Base-by-base conservation (phyloP, 495 filamentous ascomycete species). In the Neurospora hispaniola region DNA sequence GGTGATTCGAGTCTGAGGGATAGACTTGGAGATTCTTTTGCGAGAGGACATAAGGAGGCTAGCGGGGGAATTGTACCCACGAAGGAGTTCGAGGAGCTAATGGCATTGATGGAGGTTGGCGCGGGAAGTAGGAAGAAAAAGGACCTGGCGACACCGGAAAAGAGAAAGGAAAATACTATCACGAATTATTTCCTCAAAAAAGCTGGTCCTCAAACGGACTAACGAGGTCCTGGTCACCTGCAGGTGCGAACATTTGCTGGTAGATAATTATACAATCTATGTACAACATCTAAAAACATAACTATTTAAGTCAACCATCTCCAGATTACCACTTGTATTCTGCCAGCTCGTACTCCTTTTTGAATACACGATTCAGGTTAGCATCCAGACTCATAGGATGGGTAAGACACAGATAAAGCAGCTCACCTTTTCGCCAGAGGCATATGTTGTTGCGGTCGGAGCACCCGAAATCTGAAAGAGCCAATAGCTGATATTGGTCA, bases 41-140 rank as follows among this genome's bases (percentile, higher is more conserved):
- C 87, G 1, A 82, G 81, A 59, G 89, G 89, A 0, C 88, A 90
- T 75, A 86, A 85, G 72, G 86, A 89, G 76, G 88, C 88, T 8
- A 86, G 83, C 69, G 89, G 87, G 0, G 88, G 89, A 0, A 86
- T 88, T 42, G 82, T 90, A 5, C 79, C 79, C 7, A 81, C 70
- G 66, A 83, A 79, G 2, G 85, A 85, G 71, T 90, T 89, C 76
- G 87, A 89, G 69, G 88, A 89, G 76, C 78, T 89, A 18, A 85
- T 88, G 81, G 75, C 77, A 12, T 71, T 87, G 12, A 80, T 90
- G 81, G 81, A 83, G 75, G 79, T 89, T 71, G 85, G 86, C 16
- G 84, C 85, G 78, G 86, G 86, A 74, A 72, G 81, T 11, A 78
- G 79, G 74, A 77, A n/a, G 41, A 70, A 39, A 40, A 43, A 8